phyloP scores from a whole-genome alignment of 148 eudicot species.

The Heliamphora exappendiculata region DNA sequence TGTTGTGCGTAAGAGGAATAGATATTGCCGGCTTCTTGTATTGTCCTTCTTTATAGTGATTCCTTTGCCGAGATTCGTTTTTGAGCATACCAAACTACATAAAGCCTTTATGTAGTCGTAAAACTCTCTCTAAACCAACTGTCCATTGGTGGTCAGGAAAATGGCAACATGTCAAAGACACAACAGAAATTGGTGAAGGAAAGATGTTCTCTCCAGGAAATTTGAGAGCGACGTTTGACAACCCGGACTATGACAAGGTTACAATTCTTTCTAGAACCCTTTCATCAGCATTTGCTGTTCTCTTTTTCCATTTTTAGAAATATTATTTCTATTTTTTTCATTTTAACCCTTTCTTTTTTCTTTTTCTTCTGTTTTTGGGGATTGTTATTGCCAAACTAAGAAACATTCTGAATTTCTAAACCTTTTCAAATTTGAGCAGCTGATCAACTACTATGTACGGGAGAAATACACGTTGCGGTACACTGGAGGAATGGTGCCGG shows the following conservation, averaged over 20 bases:
- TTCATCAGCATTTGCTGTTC: not conserved
- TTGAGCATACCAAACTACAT: too few relatives aligned
- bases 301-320: not conserved
- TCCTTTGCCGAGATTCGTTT: too few relatives aligned
- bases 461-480: conserved; percentile 97
- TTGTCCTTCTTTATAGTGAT: too few relatives aligned
- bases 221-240: conserved; percentile 90
- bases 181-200: conserved; percentile 84
- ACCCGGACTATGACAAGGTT: conserved; percentile 80
- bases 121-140: not conserved
- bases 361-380: not conserved
- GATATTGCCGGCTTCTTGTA: too few relatives aligned
- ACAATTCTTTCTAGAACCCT: not conserved
- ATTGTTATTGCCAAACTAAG: not conserved
- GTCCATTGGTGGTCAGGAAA: conserved; percentile 39
- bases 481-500: conserved; percentile 99
- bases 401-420: not conserved
- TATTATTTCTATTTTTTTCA: not conserved
- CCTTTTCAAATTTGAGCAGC: conserved; percentile 29
- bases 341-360: not conserved
- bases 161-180: conserved; percentile 96
- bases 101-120: too few relatives aligned
- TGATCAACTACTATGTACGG: conserved; percentile 76
- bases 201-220: conserved; percentile 97
- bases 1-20: too few relatives aligned